Percentiles rank a stretch among this genome's conserved stretches.
phyloP scores from a whole-genome alignment of 1,284 basidiomycete species.

The Cutaneotrichosporon sp. region DNA sequence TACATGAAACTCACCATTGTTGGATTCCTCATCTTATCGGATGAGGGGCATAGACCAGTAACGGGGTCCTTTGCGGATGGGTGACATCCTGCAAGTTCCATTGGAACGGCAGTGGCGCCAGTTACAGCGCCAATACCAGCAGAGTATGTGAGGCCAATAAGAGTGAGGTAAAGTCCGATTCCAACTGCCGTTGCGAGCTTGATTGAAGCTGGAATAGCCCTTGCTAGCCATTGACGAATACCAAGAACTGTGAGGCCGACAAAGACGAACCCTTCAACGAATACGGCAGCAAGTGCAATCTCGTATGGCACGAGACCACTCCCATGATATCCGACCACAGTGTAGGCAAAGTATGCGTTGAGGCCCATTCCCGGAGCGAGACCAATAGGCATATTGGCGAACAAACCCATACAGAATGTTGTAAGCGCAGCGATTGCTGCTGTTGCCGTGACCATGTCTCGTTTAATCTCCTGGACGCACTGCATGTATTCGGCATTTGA shows the following conservation, averaged over 20 bases:
- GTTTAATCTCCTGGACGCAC: conserved; percentile 66
- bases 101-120: conserved; percentile 67
- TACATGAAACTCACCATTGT: conserved; percentile 14
- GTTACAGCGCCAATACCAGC: conserved; percentile 75
- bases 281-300: conserved; percentile 83
- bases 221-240: conserved; percentile 84
- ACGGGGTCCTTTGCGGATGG: conserved; percentile 34
- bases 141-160: conserved; percentile 57
- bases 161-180: conserved; percentile 70
- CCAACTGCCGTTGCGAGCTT: conserved; percentile 80
- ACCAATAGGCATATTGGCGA: conserved; percentile 47
- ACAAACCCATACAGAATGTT: conserved; percentile 55
- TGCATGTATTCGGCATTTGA: conserved; percentile 64
- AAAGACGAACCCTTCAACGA: conserved; percentile 85
- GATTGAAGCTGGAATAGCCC: conserved; percentile 82
- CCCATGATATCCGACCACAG: conserved; percentile 74
- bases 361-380: conserved; percentile 68
- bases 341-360: conserved; percentile 88
- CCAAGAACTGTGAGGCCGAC: conserved; percentile 76
- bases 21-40: conserved; percentile 54
- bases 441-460: conserved; percentile 63
- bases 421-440: conserved; percentile 73
- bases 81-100: conserved; percentile 78
- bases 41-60: conserved; percentile 63
- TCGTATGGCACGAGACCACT: conserved; percentile 71